Conservation (phyloP, 805 yeast genomes). For the Candida coquimbonensis region DNA sequence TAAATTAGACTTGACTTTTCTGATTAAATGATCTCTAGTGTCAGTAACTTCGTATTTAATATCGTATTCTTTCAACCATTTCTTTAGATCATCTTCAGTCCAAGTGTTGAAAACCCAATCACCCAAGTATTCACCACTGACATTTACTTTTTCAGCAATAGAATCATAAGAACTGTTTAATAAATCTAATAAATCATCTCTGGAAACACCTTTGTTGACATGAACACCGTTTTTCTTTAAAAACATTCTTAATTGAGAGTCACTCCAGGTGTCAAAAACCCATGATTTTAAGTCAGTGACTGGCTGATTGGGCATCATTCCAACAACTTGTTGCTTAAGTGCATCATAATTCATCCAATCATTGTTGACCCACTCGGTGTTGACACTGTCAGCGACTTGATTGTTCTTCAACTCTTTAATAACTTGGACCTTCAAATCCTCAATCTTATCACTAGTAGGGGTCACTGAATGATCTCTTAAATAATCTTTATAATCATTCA, state of each 20-base stretch:
- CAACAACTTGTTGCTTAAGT: too few species aligned
- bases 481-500: conserved; percentile 27
- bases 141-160: conserved; percentile 29
- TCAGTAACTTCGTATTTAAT: conserved; percentile 31
- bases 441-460: conserved; percentile 17
- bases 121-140: conserved; percentile 42
- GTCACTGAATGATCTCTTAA: conserved; percentile 25
- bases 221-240: conserved; percentile 27
- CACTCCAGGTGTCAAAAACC: conserved; percentile 44
- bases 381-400: not conserved
- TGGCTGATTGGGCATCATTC: not conserved
- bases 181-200: conserved; percentile 14
- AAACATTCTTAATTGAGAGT: conserved; percentile 26
- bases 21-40: conserved; percentile 39
- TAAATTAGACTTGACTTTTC: conserved; percentile 38
- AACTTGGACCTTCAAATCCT: conserved; percentile 25
- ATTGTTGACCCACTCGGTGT: too few species aligned
- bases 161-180: conserved; percentile 36
- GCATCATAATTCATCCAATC: too few species aligned
- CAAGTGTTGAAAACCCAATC: conserved; percentile 47
- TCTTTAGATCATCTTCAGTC: conserved; percentile 40
- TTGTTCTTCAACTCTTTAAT: not conserved
- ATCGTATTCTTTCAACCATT: conserved; percentile 42
- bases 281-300: conserved; percentile 21
- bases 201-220: conserved; percentile 14